Conservation (phyloP, 768 basidiomycete species). For the Rhodotorula babjevae region DNA sequence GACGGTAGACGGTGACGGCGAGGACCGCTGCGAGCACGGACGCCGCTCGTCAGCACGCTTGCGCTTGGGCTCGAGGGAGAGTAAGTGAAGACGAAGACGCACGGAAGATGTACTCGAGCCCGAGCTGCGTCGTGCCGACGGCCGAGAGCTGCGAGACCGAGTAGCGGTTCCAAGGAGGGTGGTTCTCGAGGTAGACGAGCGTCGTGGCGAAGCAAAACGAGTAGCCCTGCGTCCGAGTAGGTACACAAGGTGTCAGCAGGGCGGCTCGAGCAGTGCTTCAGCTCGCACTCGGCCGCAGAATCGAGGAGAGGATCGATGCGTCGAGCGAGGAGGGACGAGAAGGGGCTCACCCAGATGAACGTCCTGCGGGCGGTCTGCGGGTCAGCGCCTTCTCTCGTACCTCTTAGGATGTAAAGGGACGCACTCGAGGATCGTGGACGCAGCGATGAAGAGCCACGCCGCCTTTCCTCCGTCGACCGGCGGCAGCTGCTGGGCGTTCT, state of each 20-base stretch:
- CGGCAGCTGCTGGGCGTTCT: not conserved
- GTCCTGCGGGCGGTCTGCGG: no score
- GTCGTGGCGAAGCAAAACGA: conserved; percentile 12
- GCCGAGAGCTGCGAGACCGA: conserved; percentile 10
- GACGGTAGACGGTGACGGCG: conserved; percentile 12
- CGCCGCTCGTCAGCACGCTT: not conserved
- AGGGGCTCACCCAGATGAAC: not conserved
- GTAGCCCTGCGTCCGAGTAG: conserved; percentile 10
- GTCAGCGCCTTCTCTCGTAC: no score
- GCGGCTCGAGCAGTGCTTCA: no score
- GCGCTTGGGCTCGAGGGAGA: not conserved
- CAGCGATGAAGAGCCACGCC: not conserved
- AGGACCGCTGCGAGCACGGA: not conserved
- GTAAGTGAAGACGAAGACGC: not conserved
- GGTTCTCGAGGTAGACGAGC: conserved; percentile 20
- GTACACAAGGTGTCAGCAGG: no score
- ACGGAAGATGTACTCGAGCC: not conserved
- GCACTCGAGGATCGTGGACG: not conserved
- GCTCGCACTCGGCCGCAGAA: no score
- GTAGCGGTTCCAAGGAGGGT: not conserved
- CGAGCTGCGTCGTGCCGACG: conserved; percentile 10
- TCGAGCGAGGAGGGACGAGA: not conserved
- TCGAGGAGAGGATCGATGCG: no score
- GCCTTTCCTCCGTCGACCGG: not conserved
- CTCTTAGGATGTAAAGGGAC: not conserved